Evolutionary conservation across 495 filamentous ascomycete species (phyloP).

Genomic region (Lasiosphaeriaceae sp.): DNA sequence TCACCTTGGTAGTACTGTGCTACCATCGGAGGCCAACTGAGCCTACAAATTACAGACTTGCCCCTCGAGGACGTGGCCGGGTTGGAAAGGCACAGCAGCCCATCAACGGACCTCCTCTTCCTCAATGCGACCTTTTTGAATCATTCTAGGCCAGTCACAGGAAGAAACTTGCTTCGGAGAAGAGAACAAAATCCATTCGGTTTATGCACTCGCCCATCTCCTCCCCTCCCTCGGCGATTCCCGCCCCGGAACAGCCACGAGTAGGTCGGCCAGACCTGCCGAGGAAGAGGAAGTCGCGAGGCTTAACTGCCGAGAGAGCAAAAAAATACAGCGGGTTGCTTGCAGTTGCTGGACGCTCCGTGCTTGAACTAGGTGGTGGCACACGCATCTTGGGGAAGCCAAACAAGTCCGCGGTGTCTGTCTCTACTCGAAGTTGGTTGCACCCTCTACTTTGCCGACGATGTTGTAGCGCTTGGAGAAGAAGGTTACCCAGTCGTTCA

Average conservation of each 20-base stretch:
- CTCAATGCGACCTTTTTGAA: too few relatives aligned
- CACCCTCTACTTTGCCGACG: conserved; percentile 70
- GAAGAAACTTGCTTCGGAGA: too few relatives aligned
- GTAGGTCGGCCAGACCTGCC: neutral
- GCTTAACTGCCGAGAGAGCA: neutral
- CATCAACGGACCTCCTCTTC: too few relatives aligned
- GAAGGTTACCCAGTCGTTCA: conserved; percentile 92
- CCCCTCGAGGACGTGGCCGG: too few relatives aligned
- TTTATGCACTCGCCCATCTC: neutral
- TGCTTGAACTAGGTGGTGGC: neutral
- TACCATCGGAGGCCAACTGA: too few relatives aligned
- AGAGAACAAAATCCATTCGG: too few relatives aligned
- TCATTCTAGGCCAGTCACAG: too few relatives aligned
- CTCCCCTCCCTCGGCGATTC: neutral
- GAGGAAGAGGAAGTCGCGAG: neutral
- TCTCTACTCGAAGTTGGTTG: conserved; percentile 41
- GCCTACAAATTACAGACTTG: too few relatives aligned
- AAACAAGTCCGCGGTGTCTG: neutral
- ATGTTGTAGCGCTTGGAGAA: conserved; percentile 96
- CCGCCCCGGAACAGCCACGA: neutral
- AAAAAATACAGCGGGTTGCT: neutral
- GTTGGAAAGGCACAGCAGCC: too few relatives aligned
- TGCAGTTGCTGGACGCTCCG: neutral
- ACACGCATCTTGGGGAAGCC: neutral
- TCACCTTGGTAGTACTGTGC: too few relatives aligned